These are phyloP conservation scores for Malus sieversii DNA, from an alignment of 306 rosid species.

Conservation along the genomic window DNA sequence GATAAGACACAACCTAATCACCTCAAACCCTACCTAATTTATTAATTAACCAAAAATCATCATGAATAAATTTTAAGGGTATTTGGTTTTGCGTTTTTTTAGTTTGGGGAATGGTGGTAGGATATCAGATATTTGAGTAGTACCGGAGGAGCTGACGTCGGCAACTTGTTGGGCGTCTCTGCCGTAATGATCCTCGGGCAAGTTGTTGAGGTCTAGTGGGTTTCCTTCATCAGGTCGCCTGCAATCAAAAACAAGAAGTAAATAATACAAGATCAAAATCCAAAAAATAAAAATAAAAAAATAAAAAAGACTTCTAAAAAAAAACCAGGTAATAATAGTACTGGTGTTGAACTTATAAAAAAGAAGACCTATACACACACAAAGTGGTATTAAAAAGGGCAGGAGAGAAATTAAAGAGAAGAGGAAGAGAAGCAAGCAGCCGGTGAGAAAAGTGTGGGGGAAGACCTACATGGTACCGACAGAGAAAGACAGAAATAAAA, in stretches of 20 bases:
- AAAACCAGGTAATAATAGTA: not conserved
- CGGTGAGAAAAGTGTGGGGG: constrained; percentile 27
- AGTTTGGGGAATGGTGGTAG: not conserved
- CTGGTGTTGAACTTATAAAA: not conserved
- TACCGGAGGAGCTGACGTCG: constrained; percentile 41
- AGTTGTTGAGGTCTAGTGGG: constrained; percentile 88
- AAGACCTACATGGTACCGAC: constrained; percentile 84
- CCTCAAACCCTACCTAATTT: not conserved
- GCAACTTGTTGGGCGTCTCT: constrained; percentile 53
- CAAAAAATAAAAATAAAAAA: not conserved
- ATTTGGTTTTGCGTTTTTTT: not conserved
- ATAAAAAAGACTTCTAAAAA: not conserved
- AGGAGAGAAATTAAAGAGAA: not conserved
- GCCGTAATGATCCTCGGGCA: constrained; percentile 67
- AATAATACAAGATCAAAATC: not conserved
- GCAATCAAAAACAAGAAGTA: constrained; percentile 19
- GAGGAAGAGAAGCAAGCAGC: constrained; percentile 1
- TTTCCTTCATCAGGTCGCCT: constrained; percentile 70
- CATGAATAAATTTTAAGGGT: not conserved
- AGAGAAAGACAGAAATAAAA: constrained; percentile 41
- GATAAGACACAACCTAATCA: constrained; percentile 18
- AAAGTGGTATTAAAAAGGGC: not conserved
- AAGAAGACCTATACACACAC: not conserved
- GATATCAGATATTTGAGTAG: not conserved
- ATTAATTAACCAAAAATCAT: constrained; percentile 3